Conservation (phyloP, 1,284 basidiomycete genomes). For the Boletellus sp. region DNA sequence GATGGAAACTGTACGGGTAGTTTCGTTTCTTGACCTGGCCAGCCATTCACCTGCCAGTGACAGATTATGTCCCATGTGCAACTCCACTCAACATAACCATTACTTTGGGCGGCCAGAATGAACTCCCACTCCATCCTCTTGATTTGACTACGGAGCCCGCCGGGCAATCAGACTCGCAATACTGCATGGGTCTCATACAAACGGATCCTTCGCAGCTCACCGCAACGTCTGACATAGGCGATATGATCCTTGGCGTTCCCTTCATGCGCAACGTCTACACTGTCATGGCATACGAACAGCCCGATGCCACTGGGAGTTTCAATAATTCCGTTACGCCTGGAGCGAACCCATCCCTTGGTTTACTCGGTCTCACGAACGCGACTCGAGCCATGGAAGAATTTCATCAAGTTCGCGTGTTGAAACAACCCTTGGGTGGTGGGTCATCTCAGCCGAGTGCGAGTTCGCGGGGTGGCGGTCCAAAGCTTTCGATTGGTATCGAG, state of each 20-base stretch:
- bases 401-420: constrained; percentile 57
- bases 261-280: constrained; percentile 72
- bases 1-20: constrained; percentile 62
- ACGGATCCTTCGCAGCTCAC: constrained; percentile 42
- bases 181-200: constrained; percentile 67
- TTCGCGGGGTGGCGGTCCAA: constrained; percentile 26
- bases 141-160: constrained; percentile 51
- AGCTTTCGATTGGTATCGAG: constrained; percentile 54
- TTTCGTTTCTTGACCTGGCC: background rate
- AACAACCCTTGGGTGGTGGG: constrained; percentile 44
- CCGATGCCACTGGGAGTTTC: constrained; percentile 45
- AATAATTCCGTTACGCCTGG: constrained; percentile 23
- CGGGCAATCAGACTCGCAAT: constrained; percentile 39
- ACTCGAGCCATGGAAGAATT: constrained; percentile 61
- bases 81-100: constrained; percentile 69
- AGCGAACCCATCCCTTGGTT: constrained; percentile 50
- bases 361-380: constrained; percentile 58
- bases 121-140: constrained; percentile 65
- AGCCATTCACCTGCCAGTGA: background rate
- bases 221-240: constrained; percentile 39
- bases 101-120: constrained; percentile 52
- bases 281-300: constrained; percentile 62
- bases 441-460: constrained; percentile 7
- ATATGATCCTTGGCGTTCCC: constrained; percentile 71
- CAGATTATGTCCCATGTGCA: constrained; percentile 69